A percentile compares a stretch with the other conserved stretches of the same genome.
Conservation (phyloP, 345 rosid genomes). For the Erysimum cheiranthoides region DNA sequence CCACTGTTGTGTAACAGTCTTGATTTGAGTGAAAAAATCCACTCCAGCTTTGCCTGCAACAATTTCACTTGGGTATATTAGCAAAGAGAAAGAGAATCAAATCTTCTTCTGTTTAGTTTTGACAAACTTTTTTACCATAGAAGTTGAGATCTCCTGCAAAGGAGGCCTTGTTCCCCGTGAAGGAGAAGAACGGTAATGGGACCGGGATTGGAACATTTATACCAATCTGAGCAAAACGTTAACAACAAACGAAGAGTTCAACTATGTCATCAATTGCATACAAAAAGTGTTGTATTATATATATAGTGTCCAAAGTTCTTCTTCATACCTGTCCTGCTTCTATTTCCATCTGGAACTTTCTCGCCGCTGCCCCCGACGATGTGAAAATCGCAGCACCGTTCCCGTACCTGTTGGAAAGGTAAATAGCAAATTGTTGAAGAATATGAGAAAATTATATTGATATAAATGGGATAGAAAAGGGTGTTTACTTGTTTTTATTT, state of each 20-base stretch:
- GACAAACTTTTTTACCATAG: conserved; percentile 64
- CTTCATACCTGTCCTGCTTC: conserved; percentile 90
- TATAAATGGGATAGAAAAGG: conserved; percentile 6
- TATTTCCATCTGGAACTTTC: conserved; percentile 92
- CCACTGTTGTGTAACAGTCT: conserved; percentile 97
- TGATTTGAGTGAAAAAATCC: conserved; percentile 87
- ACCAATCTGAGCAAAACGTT: conserved; percentile 64
- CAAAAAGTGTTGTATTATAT: neutral
- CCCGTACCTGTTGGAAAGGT: conserved; percentile 69
- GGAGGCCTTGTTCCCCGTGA: conserved; percentile 92
- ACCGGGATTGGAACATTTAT: conserved; percentile 97
- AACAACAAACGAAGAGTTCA: conserved; percentile 16
- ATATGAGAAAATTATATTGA: neutral
- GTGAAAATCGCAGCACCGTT: conserved; percentile 96
- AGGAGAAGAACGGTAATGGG: conserved; percentile 95
- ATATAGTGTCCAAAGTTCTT: neutral
- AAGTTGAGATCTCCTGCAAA: conserved; percentile 97
- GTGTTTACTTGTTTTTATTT: conserved; percentile 74
- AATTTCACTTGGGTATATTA: neutral
- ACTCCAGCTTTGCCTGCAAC: conserved; percentile 95
- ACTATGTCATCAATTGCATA: conserved; percentile 14
- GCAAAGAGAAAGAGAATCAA: neutral
- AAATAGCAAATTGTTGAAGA: conserved; percentile 13
- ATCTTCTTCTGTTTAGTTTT: conserved; percentile 11
- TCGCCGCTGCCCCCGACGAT: conserved; percentile 86